These are phyloP conservation scores for Acacia confusa DNA, from an alignment of 306 rosid species.

Conservation along the genomic window DNA sequence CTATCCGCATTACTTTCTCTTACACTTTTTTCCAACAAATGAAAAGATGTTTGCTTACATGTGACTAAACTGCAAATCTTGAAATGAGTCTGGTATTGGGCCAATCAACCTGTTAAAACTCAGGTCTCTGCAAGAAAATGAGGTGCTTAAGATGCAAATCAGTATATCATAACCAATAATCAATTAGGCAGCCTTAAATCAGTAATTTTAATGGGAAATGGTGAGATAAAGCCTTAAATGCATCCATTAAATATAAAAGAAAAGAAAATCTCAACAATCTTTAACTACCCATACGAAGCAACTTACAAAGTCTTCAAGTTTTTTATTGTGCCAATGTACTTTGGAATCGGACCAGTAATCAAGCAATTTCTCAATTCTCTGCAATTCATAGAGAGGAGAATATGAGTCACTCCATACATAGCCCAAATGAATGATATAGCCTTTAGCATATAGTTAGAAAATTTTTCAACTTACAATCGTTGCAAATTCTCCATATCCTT, in stretches of 20 bases:
- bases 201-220: too few relatives aligned
- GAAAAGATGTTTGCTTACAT: conserved; percentile 51
- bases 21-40: neutral
- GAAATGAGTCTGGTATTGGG: conserved; percentile 49
- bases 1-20: neutral
- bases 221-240: too few relatives aligned
- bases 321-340: conserved; percentile 26
- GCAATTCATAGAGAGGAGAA: conserved; percentile 18
- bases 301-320: neutral
- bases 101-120: conserved; percentile 31
- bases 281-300: too few relatives aligned
- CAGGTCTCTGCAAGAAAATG: conserved; percentile 57
- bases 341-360: conserved; percentile 29
- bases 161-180: neutral
- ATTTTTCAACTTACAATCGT: conserved; percentile 46
- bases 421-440: neutral
- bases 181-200: too few relatives aligned
- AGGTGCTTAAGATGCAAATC: neutral
- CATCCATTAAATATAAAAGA: too few relatives aligned
- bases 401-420: conserved; percentile 19
- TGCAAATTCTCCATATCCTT: conserved; percentile 31
- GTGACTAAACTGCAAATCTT: conserved; percentile 3
- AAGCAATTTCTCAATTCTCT: conserved; percentile 57
- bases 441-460: neutral
- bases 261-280: too few relatives aligned